phyloP scores from a whole-genome alignment of 169 alveolate species.

The Cardiosporidium cionae region DNA sequence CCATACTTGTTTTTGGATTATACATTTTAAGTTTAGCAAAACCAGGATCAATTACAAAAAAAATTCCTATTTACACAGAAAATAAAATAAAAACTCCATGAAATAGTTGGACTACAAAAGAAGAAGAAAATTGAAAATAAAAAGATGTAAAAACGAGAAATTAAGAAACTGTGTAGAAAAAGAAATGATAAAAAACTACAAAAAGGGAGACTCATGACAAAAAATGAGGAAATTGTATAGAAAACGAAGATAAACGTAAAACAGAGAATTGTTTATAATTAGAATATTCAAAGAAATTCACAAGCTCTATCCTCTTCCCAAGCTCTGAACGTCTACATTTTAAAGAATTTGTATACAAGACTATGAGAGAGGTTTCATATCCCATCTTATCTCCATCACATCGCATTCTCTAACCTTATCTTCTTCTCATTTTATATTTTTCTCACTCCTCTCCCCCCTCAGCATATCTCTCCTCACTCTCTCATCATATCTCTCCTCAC shows the following conservation, averaged over 20 bases:
- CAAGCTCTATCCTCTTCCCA: not conserved
- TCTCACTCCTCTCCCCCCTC: not conserved
- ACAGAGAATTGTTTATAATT: not conserved
- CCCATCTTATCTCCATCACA: too few relatives aligned
- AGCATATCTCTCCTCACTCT: not conserved
- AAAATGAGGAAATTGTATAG: not conserved
- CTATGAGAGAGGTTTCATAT: not conserved
- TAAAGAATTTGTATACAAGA: not conserved
- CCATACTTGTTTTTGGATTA: constrained; percentile 98
- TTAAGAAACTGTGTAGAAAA: not conserved
- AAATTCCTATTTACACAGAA: constrained; percentile 60
- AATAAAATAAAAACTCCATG: not conserved
- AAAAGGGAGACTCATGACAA: not conserved
- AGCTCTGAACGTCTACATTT: not conserved
- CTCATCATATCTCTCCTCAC: not conserved
- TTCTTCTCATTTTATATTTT: too few relatives aligned
- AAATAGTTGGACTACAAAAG: not conserved
- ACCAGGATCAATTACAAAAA: constrained; percentile 99
- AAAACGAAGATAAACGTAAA: not conserved
- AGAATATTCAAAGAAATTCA: not conserved
- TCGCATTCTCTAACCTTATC: too few relatives aligned
- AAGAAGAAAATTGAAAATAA: not conserved
- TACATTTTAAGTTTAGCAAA: constrained; percentile 92
- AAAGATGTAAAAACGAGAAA: not conserved
- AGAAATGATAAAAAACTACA: not conserved